These are phyloP conservation scores for Cystobasidium slooffiae DNA, from an alignment of 1,284 basidiomycete genomes.

Conservation along the genomic window DNA sequence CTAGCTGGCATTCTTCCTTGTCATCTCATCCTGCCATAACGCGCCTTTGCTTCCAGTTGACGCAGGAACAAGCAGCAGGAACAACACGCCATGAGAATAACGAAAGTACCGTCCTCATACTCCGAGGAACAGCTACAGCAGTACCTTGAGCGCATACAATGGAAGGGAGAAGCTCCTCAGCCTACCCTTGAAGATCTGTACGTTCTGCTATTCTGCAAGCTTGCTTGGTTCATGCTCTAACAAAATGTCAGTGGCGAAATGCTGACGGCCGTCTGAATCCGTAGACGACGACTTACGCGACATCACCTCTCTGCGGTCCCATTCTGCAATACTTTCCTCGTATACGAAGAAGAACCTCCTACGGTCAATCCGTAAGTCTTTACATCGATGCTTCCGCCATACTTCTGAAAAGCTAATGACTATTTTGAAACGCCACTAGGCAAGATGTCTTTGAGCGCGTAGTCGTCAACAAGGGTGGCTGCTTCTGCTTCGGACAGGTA, in stretches of 20 bases:
- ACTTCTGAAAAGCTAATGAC: neutral
- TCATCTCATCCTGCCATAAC: neutral
- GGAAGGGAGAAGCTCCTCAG: slow-evolving; percentile 20
- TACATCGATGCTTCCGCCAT: neutral
- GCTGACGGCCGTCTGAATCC: slow-evolving; percentile 20
- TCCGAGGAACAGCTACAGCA: slow-evolving; percentile 24
- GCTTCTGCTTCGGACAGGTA: slow-evolving; percentile 42
- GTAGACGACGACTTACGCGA: slow-evolving; percentile 24
- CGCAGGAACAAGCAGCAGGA: neutral
- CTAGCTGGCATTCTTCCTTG: neutral
- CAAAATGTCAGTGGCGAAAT: neutral
- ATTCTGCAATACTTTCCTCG: slow-evolving; percentile 36
- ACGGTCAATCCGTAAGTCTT: slow-evolving; percentile 20
- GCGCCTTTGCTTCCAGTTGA: slow-evolving; percentile 1
- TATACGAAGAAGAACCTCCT: slow-evolving; percentile 19
- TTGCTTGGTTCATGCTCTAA: neutral
- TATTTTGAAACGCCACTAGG: slow-evolving; percentile 7
- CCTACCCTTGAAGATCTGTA: slow-evolving; percentile 35
- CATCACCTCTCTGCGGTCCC: slow-evolving; percentile 27
- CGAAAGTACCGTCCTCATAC: slow-evolving; percentile 31
- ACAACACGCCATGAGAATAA: slow-evolving; percentile 25
- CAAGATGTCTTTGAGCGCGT: slow-evolving; percentile 28
- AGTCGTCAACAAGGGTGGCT: slow-evolving; percentile 19
- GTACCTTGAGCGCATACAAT: slow-evolving; percentile 30
- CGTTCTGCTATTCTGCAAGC: neutral